Conservation (phyloP, 148 eudicot genomes). For the Vaccinium myrtillus region DNA sequence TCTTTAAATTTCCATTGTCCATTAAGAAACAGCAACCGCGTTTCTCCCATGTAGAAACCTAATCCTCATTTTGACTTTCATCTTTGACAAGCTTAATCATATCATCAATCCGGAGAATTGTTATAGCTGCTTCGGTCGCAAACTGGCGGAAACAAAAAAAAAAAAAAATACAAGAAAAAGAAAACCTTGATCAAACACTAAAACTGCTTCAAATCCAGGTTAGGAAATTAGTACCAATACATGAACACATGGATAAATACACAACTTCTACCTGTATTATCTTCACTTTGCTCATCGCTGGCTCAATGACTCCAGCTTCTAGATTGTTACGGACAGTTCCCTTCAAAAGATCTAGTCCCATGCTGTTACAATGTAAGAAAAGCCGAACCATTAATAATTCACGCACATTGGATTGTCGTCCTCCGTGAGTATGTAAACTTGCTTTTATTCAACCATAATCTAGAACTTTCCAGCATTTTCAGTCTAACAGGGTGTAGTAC, state of each 20-base stretch:
- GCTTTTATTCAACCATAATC: neutral
- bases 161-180: neutral
- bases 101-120: conserved; percentile 94
- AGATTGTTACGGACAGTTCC: conserved; percentile 86
- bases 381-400: neutral
- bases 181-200: neutral
- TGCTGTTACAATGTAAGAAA: conserved; percentile 42
- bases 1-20: neutral
- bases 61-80: conserved; percentile 63
- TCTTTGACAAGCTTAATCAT: conserved; percentile 95
- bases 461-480: neutral
- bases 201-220: neutral
- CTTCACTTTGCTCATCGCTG: conserved; percentile 99
- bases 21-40: neutral
- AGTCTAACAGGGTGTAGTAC: neutral
- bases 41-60: neutral
- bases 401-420: neutral
- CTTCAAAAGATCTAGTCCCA: conserved; percentile 88
- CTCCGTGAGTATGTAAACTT: neutral
- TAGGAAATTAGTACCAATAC: neutral
- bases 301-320: conserved; percentile 97
- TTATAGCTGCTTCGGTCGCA: conserved; percentile 79
- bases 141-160: neutral
- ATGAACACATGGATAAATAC: neutral
- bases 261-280: conserved; percentile 69